Conservation (phyloP, 805 yeast species). For the Yarrowia sp. region DNA sequence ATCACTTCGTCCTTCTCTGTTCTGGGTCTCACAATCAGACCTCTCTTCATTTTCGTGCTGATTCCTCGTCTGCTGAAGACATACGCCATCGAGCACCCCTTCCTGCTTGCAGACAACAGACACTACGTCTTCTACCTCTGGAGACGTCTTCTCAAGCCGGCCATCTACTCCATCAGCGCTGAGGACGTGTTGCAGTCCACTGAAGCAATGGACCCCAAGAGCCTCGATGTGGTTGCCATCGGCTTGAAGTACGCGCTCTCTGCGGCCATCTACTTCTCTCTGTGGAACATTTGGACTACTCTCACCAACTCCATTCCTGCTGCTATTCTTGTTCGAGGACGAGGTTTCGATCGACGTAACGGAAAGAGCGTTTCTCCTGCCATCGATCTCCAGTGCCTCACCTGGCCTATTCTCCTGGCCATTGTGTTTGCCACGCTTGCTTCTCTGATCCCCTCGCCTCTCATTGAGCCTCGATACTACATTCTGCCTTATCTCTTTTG, state of each 20-base stretch:
- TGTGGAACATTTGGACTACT: constrained; percentile 50
- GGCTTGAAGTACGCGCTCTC: constrained; percentile 33
- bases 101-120: constrained; percentile 89
- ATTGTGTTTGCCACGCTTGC: constrained; percentile 55
- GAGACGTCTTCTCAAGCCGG: constrained; percentile 64
- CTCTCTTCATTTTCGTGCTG: constrained; percentile 8
- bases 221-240: constrained; percentile 56
- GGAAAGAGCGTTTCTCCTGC: constrained; percentile 27
- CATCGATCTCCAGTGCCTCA: constrained; percentile 24
- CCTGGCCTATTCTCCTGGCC: constrained; percentile 38
- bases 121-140: constrained; percentile 90
- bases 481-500: constrained; percentile 80
- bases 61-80: constrained; percentile 17
- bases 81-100: constrained; percentile 81
- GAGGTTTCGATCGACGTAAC: constrained; percentile 21
- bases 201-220: constrained; percentile 51
- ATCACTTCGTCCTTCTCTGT: constrained; percentile 22
- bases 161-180: constrained; percentile 32
- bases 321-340: constrained; percentile 14
- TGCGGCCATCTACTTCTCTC: constrained; percentile 49
- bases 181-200: constrained; percentile 15
- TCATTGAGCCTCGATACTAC: constrained; percentile 93
- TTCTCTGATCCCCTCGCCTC: constrained; percentile 79
- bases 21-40: constrained; percentile 36
- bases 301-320: constrained; percentile 42